Percentiles rank a stretch among this genome's conserved stretches.
Evolutionary conservation across 2,329 filamentous ascomycete species (phyloP).

Genomic region (Calonectria pauciramosa): DNA sequence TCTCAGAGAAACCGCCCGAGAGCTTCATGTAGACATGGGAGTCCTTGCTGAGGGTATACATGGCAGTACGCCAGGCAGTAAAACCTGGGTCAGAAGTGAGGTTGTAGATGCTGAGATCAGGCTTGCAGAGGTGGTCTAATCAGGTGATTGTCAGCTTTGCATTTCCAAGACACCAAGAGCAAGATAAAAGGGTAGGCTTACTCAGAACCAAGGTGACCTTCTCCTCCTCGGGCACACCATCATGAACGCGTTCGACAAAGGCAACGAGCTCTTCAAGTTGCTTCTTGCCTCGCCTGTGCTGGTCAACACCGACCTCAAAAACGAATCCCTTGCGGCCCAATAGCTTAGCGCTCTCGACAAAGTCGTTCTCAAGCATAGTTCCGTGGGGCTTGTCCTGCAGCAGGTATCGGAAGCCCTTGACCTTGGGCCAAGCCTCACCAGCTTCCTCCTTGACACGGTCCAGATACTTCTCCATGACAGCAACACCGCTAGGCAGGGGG

Average conservation of each 20-base stretch:
- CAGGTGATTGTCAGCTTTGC: constrained; percentile 20
- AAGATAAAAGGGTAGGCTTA: constrained; percentile 54
- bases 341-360: constrained; percentile 76
- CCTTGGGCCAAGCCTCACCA: constrained; percentile 74
- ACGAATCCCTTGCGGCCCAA: constrained; percentile 73
- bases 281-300: constrained; percentile 79
- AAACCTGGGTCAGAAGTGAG: constrained; percentile 69
- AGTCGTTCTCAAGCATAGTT: constrained; percentile 72
- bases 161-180: not conserved
- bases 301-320: constrained; percentile 90
- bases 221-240: constrained; percentile 69
- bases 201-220: constrained; percentile 79
- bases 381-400: constrained; percentile 82
- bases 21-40: constrained; percentile 88
- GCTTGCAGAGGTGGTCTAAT: constrained; percentile 91
- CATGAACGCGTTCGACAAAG: constrained; percentile 78
- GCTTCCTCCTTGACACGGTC: constrained; percentile 70
- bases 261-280: constrained; percentile 80
- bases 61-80: constrained; percentile 76
- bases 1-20: constrained; percentile 87
- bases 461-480: constrained; percentile 76
- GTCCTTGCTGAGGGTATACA: constrained; percentile 76
- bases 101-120: constrained; percentile 77
- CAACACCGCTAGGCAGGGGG: constrained; percentile 77
- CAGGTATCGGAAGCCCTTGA: constrained; percentile 87